Conservation (phyloP, 495 filamentous ascomycete species). For the Bacidia rubella region DNA sequence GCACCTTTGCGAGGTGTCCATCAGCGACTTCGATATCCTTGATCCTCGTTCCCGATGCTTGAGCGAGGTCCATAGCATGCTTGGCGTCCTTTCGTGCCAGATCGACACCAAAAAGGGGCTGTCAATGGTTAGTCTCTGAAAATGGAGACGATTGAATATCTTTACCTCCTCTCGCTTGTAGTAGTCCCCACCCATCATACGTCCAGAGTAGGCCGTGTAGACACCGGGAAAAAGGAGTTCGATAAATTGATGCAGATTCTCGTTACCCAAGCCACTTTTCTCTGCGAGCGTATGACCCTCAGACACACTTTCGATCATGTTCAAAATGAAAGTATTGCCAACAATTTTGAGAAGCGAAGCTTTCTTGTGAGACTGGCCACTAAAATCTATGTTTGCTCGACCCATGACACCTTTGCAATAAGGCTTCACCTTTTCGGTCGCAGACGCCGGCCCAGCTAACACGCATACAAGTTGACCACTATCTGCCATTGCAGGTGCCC, state of each 20-base stretch:
- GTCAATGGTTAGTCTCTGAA: conserved; percentile 15
- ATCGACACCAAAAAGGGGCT: conserved; percentile 79
- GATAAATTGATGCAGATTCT: conserved; percentile 54
- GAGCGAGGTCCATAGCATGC: conserved; percentile 58
- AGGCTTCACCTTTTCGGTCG: conserved; percentile 51
- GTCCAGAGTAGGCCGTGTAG: conserved; percentile 52
- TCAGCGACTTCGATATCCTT: conserved; percentile 53
- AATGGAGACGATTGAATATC: background rate
- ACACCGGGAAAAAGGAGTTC: conserved; percentile 45
- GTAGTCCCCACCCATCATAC: conserved; percentile 69
- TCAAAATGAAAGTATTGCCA: conserved; percentile 77
- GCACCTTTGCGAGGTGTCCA: conserved; percentile 51
- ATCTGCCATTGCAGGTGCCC: conserved; percentile 28
- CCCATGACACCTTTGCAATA: conserved; percentile 72
- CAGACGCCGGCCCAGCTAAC: conserved; percentile 49
- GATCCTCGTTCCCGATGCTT: conserved; percentile 46
- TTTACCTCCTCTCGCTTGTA: conserved; percentile 38
- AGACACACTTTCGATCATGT: conserved; percentile 65
- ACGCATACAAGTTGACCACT: conserved; percentile 63
- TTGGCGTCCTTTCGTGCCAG: conserved; percentile 73
- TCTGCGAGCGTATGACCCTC: conserved; percentile 70
- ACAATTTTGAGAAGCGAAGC: conserved; percentile 63
- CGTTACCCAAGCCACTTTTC: conserved; percentile 60
- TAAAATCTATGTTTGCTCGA: conserved; percentile 55
- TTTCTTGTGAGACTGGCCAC: conserved; percentile 42